phyloP scores from a whole-genome alignment of 306 rosid species.

The Herpetospermum pedunculosum region DNA sequence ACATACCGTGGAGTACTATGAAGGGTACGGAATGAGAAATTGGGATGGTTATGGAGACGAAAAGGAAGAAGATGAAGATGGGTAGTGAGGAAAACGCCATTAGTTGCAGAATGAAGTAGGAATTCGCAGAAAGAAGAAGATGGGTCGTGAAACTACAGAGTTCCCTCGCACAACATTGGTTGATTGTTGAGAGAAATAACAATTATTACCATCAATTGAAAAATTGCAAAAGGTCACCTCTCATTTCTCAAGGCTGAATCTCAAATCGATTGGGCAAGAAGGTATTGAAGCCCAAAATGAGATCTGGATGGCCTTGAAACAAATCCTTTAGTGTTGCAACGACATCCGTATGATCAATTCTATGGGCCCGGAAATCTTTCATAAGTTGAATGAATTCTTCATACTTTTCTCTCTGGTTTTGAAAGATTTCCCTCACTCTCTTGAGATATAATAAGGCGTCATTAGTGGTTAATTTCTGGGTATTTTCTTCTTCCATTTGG shows the following conservation, averaged over 20 bases:
- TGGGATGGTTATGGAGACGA: neutral
- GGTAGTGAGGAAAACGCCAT: slow-evolving; percentile 9
- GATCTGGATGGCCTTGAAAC: neutral
- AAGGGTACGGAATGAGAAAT: slow-evolving; percentile 6
- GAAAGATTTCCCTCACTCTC: neutral
- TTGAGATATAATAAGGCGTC: neutral
- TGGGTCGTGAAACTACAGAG: neutral
- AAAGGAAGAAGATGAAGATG: neutral
- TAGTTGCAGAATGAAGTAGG: neutral
- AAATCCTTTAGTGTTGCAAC: neutral
- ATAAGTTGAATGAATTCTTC: neutral
- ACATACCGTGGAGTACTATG: neutral
- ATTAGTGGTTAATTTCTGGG: neutral
- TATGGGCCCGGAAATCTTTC: neutral
- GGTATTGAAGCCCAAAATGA: neutral
- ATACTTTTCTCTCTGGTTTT: neutral
- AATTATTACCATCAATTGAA: no score
- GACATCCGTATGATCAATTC: neutral
- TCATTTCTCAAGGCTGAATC: no score
- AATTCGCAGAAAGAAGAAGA: neutral
- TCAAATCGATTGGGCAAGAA: no score
- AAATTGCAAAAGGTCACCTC: no score
- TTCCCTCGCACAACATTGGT: neutral
- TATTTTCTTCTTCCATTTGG: no score
- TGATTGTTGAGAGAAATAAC: neutral